Percentiles rank a stretch among this genome's conserved stretches.
Conservation (phyloP, 139 green algal species). For the Chlamydomonas sp. region DNA sequence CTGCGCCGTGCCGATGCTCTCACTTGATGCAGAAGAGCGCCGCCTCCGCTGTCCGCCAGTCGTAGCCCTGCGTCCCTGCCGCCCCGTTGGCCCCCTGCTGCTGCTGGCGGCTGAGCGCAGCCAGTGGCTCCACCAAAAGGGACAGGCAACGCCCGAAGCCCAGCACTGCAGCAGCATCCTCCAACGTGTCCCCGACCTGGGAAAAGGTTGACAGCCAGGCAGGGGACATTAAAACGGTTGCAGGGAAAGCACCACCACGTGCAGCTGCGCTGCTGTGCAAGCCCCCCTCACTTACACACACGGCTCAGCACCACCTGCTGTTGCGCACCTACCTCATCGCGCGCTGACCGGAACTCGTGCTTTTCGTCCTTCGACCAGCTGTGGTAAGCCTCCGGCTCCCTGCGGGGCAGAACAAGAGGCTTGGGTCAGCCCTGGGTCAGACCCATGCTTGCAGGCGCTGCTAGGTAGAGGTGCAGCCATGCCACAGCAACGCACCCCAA, state of each 20-base stretch:
- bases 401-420: not conserved
- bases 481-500: no score
- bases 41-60: slow-evolving; percentile 81
- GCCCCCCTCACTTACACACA: not conserved
- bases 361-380: slow-evolving; percentile 71
- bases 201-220: not conserved
- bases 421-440: not conserved
- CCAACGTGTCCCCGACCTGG: slow-evolving; percentile 75
- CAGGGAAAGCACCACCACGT: no score
- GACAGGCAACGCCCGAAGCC: slow-evolving; percentile 56
- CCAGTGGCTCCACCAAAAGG: slow-evolving; percentile 74
- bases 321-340: slow-evolving; percentile 45
- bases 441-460: not conserved
- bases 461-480: no score
- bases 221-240: not conserved
- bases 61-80: slow-evolving; percentile 44
- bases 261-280: not conserved
- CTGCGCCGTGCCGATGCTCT: not conserved
- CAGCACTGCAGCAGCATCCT: slow-evolving; percentile 74
- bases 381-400: slow-evolving; percentile 17
- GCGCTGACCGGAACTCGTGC: slow-evolving; percentile 74
- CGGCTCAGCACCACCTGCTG: not conserved
- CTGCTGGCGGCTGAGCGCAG: slow-evolving; percentile 10
- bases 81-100: slow-evolving; percentile 1
- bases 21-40: slow-evolving; percentile 77